Evolutionary conservation across 2,329 filamentous ascomycete genomes (phyloP).

Genomic region (Hypoxylon sp.): DNA sequence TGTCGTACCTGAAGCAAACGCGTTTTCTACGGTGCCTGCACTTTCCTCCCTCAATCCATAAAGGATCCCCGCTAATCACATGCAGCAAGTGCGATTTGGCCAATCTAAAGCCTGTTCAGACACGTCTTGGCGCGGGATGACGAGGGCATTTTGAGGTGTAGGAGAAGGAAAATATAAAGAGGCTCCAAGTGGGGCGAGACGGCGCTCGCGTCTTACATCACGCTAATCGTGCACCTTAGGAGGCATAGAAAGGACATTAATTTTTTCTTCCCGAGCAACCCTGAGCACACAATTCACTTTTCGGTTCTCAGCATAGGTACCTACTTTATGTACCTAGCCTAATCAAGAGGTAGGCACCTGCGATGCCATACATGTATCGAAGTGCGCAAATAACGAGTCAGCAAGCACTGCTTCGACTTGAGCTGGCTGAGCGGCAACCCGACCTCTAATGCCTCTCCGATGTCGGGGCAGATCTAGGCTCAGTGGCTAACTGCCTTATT

Average conservation of each 20-base stretch:
- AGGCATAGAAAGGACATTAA: neutral
- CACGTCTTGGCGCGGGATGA: constrained; percentile 11
- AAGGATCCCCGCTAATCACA: constrained; percentile 4
- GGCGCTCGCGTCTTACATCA: constrained; percentile 6
- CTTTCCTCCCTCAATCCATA: constrained; percentile 10
- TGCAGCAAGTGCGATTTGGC: constrained; percentile 8
- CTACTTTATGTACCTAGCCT: neutral
- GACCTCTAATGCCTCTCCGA: constrained; percentile 11
- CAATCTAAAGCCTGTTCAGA: constrained; percentile 1
- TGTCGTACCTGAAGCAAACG: constrained; percentile 22
- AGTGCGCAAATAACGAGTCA: constrained; percentile 15
- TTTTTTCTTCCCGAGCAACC: neutral
- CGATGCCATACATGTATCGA: neutral
- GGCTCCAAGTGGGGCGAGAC: constrained; percentile 13
- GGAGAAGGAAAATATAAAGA: constrained; percentile 15
- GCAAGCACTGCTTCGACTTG: constrained; percentile 4
- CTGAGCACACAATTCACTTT: neutral
- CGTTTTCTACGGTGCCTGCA: constrained; percentile 23
- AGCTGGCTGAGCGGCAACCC: neutral
- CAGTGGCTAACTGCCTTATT: neutral
- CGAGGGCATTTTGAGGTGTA: neutral
- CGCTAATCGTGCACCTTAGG: constrained; percentile 3
- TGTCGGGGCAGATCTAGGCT: constrained; percentile 16
- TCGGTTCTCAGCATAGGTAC: neutral
- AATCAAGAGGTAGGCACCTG: neutral